Conservation (phyloP, 1,139 yeast genomes). For the Pneumocystis wakefieldiae region DNA sequence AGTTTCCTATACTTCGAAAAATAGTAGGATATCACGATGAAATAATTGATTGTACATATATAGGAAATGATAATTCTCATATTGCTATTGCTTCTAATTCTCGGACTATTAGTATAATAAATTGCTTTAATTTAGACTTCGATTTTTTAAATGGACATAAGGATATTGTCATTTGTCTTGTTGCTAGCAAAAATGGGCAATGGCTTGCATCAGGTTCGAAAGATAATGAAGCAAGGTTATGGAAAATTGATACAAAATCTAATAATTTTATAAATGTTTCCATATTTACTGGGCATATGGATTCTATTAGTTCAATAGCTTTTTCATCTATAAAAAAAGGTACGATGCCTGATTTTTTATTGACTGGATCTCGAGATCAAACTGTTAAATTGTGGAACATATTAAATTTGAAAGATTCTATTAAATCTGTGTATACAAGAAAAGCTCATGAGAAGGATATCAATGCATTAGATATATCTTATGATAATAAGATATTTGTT, state of each 20-base stretch:
- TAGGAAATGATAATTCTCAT: constrained; percentile 38
- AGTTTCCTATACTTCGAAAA: constrained; percentile 34
- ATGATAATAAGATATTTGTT: constrained; percentile 76
- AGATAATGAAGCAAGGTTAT: constrained; percentile 68
- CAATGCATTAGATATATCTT: constrained; percentile 72
- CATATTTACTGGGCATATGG: constrained; percentile 69
- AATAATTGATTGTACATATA: constrained; percentile 70
- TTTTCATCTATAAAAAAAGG: constrained; percentile 31
- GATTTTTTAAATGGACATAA: constrained; percentile 62
- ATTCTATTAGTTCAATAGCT: constrained; percentile 70
- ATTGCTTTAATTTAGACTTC: constrained; percentile 42
- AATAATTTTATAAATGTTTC: constrained; percentile 39
- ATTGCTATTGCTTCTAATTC: constrained; percentile 88
- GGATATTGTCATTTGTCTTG: constrained; percentile 71
- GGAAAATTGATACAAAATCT: constrained; percentile 33
- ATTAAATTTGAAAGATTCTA: constrained; percentile 22
- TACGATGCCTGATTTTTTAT: constrained; percentile 48
- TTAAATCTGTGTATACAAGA: constrained; percentile 65
- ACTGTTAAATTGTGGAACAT: constrained; percentile 83
- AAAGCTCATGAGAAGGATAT: constrained; percentile 95
- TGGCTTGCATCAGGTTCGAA: constrained; percentile 94
- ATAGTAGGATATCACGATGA: constrained; percentile 94
- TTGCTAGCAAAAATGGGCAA: constrained; percentile 57
- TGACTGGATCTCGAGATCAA: constrained; percentile 79
- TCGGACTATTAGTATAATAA: constrained; percentile 58